These are phyloP conservation scores for Botryotinia convoluta DNA, from an alignment of 2,329 filamentous ascomycete species.

Conservation along the genomic window DNA sequence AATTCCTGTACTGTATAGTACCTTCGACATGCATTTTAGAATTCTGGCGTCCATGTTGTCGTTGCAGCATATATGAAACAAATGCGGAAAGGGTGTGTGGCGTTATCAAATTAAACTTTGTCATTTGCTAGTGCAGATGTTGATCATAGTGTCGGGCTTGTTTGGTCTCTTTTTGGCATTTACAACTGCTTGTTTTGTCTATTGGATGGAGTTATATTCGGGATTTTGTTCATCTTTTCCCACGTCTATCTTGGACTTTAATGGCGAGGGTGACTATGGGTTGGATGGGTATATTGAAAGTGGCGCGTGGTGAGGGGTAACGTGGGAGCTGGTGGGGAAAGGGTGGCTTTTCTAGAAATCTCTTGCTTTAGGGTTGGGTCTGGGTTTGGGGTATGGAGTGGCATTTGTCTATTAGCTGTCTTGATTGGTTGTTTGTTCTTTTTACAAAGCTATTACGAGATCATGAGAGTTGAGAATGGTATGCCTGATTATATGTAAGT, in stretches of 20 bases:
- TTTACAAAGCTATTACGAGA: conserved; percentile 12
- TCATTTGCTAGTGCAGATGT: conserved; percentile 21
- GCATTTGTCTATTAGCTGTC: conserved; percentile 4
- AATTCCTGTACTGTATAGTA: conserved; percentile 33
- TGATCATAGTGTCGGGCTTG: conserved; percentile 13
- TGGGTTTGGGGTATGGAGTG: conserved; percentile 8
- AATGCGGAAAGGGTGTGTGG: conserved; percentile 17
- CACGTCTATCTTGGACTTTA: conserved; percentile 9
- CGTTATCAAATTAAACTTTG: conserved; percentile 15
- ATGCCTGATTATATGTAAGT: conserved; percentile 6
- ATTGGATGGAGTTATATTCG: conserved; percentile 9
- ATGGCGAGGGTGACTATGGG: conserved; percentile 7
- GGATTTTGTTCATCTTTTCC: conserved; percentile 6
- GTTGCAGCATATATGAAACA: conserved; percentile 16
- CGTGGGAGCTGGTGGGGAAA: conserved; percentile 7
- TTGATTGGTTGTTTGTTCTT: conserved; percentile 5
- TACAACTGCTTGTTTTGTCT: conserved; percentile 14
- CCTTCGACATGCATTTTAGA: conserved; percentile 23
- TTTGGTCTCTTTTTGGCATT: conserved; percentile 16
- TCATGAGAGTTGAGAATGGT: conserved; percentile 13
- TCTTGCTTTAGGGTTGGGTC: not conserved
- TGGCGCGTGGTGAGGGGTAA: not conserved
- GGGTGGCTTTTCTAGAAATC: conserved; percentile 3
- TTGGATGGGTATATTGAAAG: conserved; percentile 17
- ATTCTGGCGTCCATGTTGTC: conserved; percentile 17